Conservation (phyloP, 805 yeast species). For the Lipomyces sp. region DNA sequence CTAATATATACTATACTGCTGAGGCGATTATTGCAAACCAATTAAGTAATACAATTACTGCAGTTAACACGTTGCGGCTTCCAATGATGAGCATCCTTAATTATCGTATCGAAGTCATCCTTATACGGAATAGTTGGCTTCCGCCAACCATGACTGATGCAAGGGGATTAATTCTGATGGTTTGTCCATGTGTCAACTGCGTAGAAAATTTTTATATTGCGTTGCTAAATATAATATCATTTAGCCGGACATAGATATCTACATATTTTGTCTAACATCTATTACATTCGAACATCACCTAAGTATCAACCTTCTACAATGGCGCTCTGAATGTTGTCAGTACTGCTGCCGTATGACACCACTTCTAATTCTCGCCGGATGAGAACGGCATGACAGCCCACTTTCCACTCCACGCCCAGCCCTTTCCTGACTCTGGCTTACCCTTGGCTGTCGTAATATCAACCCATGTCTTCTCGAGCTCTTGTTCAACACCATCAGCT, state of each 20-base stretch:
- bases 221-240: neutral
- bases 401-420: constrained; percentile 86
- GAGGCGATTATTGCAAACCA: neutral
- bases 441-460: constrained; percentile 61
- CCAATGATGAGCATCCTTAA: constrained; percentile 27
- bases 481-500: constrained; percentile 70
- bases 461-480: constrained; percentile 64
- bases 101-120: constrained; percentile 32
- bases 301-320: too few species aligned
- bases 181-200: neutral
- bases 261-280: neutral
- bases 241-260: neutral
- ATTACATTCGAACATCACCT: neutral
- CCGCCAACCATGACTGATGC: constrained; percentile 19
- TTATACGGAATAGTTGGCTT: constrained; percentile 25
- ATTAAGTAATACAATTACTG: neutral
- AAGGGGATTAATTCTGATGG: constrained; percentile 25
- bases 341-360: neutral
- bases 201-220: neutral
- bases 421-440: constrained; percentile 29
- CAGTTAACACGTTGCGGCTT: neutral
- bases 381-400: constrained; percentile 86
- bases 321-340: too few species aligned
- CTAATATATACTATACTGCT: neutral
- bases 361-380: constrained; percentile 44